These are phyloP conservation scores for Verticillium longisporum DNA, from an alignment of 2,329 filamentous ascomycete genomes.

Conservation along the genomic window DNA sequence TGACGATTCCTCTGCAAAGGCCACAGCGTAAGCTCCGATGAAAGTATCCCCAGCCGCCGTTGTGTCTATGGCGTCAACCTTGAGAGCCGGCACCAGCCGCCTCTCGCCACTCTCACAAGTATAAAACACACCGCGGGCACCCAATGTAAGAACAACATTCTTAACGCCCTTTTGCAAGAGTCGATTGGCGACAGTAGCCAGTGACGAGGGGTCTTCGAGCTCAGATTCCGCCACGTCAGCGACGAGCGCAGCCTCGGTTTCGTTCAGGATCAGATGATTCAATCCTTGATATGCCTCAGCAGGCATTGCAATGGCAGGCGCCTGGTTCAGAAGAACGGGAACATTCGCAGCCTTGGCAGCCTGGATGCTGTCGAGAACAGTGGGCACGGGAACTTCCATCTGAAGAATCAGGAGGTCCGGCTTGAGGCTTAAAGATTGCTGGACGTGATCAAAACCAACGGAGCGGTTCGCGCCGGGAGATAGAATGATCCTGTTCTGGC, in stretches of 20 bases:
- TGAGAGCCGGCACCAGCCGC: conserved; percentile 30
- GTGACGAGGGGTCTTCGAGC: conserved; percentile 24
- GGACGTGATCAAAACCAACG: conserved; percentile 16
- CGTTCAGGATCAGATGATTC: conserved; percentile 65
- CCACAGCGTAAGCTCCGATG: conserved; percentile 61
- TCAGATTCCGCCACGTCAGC: conserved; percentile 29
- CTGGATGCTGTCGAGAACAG: conserved; percentile 42
- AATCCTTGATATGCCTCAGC: conserved; percentile 50
- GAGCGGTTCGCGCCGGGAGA: conserved; percentile 45
- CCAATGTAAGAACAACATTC: conserved; percentile 62
- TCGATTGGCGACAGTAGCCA: conserved; percentile 31
- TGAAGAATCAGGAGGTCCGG: conserved; percentile 53
- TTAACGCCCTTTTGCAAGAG: conserved; percentile 55
- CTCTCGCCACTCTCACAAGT: conserved; percentile 31
- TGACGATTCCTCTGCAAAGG: not conserved
- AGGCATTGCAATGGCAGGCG: conserved; percentile 55
- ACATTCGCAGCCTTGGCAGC: conserved; percentile 30
- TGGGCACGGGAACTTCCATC: conserved; percentile 50
- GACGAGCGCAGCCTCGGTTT: conserved; percentile 63
- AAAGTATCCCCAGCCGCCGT: conserved; percentile 72
- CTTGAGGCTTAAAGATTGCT: conserved; percentile 22
- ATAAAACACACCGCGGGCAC: conserved; percentile 51
- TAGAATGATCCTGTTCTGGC: conserved; percentile 52
- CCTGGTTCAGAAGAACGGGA: conserved; percentile 63
- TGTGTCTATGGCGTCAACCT: conserved; percentile 60